Percentiles rank a stretch among this genome's conserved stretches.
These are phyloP conservation scores for Salmacisia buchloeana DNA, from an alignment of 1,284 basidiomycete species.

Conservation along the genomic window DNA sequence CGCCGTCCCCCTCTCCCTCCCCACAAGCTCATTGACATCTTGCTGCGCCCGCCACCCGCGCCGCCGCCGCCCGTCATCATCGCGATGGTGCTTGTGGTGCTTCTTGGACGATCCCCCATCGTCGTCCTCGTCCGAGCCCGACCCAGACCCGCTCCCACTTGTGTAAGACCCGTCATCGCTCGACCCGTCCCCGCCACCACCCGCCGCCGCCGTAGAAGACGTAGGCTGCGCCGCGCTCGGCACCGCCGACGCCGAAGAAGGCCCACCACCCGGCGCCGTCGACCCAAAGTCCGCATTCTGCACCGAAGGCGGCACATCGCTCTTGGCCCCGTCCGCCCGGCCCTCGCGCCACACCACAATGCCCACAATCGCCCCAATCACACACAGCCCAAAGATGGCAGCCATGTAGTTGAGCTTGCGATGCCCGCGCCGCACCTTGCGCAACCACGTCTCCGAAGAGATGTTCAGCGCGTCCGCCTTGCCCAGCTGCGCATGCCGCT, in stretches of 20 bases:
- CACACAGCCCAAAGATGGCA: conserved; percentile 17
- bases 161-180: neutral
- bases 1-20: too few species aligned
- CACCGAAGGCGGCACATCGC: neutral
- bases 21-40: too few species aligned
- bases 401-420: conserved; percentile 30
- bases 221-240: too few species aligned
- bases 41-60: too few species aligned
- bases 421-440: neutral
- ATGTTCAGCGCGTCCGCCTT: conserved; percentile 18
- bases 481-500: conserved; percentile 23
- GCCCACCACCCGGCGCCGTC: neutral
- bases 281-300: conserved; percentile 1
- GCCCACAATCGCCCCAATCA: conserved; percentile 33
- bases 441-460: conserved; percentile 8
- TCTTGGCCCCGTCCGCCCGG: neutral
- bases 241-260: too few species aligned
- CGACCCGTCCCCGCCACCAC: neutral
- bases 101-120: too few species aligned
- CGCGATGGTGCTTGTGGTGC: too few species aligned
- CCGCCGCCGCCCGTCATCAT: too few species aligned
- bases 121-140: too few species aligned
- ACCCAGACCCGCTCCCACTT: too few species aligned
- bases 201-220: neutral
- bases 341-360: conserved; percentile 40